Evolutionary conservation across 2,329 filamentous ascomycete species (phyloP).

Genomic region (Gaeumannomyces tritici): DNA sequence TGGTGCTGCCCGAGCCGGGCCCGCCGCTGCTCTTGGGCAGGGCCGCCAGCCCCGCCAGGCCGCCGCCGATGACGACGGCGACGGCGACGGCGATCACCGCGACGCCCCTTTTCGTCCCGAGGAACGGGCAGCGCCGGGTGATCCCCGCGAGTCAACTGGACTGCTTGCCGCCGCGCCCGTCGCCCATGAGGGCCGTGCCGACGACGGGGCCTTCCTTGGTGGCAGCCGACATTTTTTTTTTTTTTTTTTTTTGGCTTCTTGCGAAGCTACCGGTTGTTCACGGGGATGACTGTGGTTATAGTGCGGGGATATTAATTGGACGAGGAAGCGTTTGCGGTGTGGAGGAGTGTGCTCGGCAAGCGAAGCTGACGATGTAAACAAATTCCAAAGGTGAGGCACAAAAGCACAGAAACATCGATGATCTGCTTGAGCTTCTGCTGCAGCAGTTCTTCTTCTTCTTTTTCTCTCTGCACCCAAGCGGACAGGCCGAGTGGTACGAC

Average conservation of each 20-base stretch:
- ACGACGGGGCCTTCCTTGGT: not conserved
- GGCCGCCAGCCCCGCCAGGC: conserved; percentile 23
- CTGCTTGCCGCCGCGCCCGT: conserved; percentile 6
- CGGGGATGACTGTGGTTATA: too few species aligned
- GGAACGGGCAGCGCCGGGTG: conserved; percentile 17
- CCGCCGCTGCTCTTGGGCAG: conserved; percentile 11
- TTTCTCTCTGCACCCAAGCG: not conserved
- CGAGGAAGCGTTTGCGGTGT: not conserved
- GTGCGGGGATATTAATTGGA: too few species aligned
- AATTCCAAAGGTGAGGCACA: not conserved
- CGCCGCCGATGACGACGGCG: conserved; percentile 23
- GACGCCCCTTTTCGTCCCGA: conserved; percentile 19
- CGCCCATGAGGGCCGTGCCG: not conserved
- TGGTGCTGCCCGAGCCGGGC: not conserved
- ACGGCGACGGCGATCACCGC: conserved; percentile 14
- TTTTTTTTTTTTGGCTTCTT: not conserved
- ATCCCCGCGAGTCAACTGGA: conserved; percentile 18
- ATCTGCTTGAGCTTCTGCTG: not conserved
- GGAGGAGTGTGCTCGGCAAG: too few species aligned
- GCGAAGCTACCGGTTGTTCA: too few species aligned
- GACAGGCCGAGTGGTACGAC: not conserved
- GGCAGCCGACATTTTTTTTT: not conserved
- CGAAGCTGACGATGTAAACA: too few species aligned
- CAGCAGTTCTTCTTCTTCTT: not conserved
- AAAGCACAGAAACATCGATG: not conserved